Percentiles rank a stretch among this genome's conserved stretches.
phyloP scores from a whole-genome alignment of 768 basidiomycete species.

The Leccinum olivaceopallidum region DNA sequence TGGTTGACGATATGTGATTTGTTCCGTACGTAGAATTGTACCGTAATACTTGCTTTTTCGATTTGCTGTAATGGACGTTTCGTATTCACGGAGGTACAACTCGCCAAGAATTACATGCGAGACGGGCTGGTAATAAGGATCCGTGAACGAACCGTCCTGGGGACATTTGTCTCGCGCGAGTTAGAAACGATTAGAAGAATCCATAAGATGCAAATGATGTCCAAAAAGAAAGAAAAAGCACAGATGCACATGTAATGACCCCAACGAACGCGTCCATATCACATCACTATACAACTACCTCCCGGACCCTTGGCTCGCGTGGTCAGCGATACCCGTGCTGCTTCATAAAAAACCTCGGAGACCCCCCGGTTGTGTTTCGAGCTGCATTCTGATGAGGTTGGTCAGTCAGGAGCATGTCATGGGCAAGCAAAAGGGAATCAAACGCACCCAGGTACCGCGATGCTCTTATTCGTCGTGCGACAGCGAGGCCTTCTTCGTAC shows the following conservation, averaged over 20 bases:
- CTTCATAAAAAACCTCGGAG: constrained; percentile 90
- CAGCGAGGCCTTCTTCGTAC: constrained; percentile 90
- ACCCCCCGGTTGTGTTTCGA: constrained; percentile 97
- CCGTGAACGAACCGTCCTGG: neutral
- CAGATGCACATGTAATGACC: neutral
- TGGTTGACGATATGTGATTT: constrained; percentile 3
- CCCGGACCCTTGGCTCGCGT: constrained; percentile 69
- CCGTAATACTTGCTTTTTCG: constrained; percentile 26
- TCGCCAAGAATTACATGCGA: constrained; percentile 16
- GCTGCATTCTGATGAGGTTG: constrained; percentile 72
- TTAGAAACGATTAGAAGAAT: constrained; percentile 22
- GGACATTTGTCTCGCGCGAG: constrained; percentile 1
- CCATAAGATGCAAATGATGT: constrained; percentile 20
- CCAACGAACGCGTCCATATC: constrained; percentile 23
- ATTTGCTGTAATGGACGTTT: constrained; percentile 28
- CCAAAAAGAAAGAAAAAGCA: constrained; percentile 5
- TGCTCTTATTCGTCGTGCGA: constrained; percentile 88
- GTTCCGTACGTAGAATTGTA: constrained; percentile 21
- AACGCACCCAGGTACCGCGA: constrained; percentile 83
- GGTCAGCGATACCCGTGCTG: constrained; percentile 79
- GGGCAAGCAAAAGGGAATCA: neutral
- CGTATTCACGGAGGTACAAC: constrained; percentile 3
- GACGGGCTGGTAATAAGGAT: constrained; percentile 2
- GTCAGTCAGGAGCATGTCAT: neutral
- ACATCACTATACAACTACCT: constrained; percentile 61